Conservation (phyloP, 2,329 filamentous ascomycete species). For the Claviceps africana region DNA sequence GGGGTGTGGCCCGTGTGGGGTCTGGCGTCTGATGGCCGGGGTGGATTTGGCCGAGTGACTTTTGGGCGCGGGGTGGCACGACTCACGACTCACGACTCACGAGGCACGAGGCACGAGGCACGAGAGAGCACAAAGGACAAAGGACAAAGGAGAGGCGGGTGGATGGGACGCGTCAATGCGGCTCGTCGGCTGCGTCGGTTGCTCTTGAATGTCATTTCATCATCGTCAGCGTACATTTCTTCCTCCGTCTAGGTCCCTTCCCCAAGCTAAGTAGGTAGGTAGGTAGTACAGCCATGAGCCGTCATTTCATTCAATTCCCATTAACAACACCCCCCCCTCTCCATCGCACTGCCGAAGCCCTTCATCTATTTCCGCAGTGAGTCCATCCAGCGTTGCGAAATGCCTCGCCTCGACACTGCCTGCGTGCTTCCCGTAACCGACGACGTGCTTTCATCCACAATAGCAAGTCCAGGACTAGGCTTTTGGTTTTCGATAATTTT, state of each 20-base stretch:
- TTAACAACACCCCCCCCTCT: not conserved
- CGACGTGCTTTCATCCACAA: too few relatives aligned
- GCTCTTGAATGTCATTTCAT: not conserved
- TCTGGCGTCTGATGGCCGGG: too few relatives aligned
- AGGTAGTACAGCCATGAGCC: not conserved
- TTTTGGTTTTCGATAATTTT: too few relatives aligned
- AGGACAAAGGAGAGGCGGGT: too few relatives aligned
- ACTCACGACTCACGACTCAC: too few relatives aligned
- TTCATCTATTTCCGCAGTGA: too few relatives aligned
- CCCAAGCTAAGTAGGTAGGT: too few relatives aligned
- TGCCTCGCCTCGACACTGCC: not conserved
- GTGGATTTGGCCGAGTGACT: too few relatives aligned
- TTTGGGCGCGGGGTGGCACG: too few relatives aligned
- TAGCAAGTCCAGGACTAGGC: not conserved
- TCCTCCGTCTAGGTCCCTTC: not conserved
- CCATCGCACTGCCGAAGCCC: not conserved
- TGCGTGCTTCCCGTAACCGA: slow-evolving; percentile 2
- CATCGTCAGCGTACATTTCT: slow-evolving; percentile 2
- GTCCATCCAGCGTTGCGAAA: not conserved
- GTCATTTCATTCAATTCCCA: not conserved
- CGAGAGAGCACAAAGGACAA: not conserved
- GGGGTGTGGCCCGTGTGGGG: too few relatives aligned
- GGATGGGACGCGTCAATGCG: not conserved
- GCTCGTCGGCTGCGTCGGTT: too few relatives aligned
- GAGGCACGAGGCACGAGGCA: too few relatives aligned